Percentiles rank a stretch among this genome's conserved stretches.
These are phyloP conservation scores for Cucurbita argyrosperma DNA, from an alignment of 306 rosid species.

Conservation along the genomic window DNA sequence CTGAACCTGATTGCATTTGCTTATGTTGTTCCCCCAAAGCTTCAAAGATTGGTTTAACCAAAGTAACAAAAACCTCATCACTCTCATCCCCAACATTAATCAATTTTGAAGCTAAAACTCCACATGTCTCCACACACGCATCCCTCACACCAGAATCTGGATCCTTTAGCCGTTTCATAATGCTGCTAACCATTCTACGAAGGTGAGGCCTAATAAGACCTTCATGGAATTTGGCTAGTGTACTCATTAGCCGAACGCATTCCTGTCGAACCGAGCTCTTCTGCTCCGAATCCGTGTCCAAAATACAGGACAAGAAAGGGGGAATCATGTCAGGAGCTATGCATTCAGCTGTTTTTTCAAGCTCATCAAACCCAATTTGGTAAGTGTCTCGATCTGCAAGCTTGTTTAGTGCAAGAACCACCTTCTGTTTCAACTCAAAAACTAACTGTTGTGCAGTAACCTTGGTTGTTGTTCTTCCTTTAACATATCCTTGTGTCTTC, in stretches of 20 bases:
- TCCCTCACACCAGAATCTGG: constrained; percentile 59
- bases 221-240: constrained; percentile 22
- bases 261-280: constrained; percentile 49
- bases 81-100: constrained; percentile 10
- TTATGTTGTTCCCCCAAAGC: constrained; percentile 71
- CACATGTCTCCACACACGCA: constrained; percentile 45
- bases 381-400: constrained; percentile 72
- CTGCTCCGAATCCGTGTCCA: constrained; percentile 54
- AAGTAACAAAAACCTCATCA: constrained; percentile 29
- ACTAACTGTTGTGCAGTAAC: constrained; percentile 23
- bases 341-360: constrained; percentile 30
- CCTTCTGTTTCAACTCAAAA: constrained; percentile 48
- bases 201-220: constrained; percentile 36
- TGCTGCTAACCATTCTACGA: constrained; percentile 38
- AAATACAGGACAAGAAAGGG: constrained; percentile 46
- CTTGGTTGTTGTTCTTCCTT: constrained; percentile 24
- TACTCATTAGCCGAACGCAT: constrained; percentile 42
- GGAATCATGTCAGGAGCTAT: constrained; percentile 44
- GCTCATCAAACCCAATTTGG: constrained; percentile 53
- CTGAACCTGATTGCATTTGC: constrained; percentile 58
- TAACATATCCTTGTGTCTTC: constrained; percentile 22
- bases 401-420: constrained; percentile 46
- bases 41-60: constrained; percentile 57
- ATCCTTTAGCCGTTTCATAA: constrained; percentile 61
- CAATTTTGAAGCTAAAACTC: constrained; percentile 31